Conservation (phyloP, 2,329 filamentous ascomycete species). For the Pseudocercospora cruenta region DNA sequence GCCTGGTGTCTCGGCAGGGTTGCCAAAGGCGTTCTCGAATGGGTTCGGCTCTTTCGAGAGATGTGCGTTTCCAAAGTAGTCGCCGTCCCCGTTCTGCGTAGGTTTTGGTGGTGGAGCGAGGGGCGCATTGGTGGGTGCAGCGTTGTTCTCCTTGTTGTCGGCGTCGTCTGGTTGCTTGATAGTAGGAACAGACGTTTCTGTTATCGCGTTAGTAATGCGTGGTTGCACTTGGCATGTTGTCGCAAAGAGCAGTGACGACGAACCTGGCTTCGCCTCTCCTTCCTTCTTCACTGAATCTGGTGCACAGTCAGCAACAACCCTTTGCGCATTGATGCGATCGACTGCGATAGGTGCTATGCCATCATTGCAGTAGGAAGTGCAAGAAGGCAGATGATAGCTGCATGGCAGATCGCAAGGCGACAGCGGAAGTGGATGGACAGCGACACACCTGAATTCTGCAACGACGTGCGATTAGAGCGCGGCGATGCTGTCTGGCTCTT, state of each 20-base stretch:
- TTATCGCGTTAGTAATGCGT: slow-evolving; percentile 9
- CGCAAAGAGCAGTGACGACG: slow-evolving; percentile 14
- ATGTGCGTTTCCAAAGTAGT: slow-evolving; percentile 55
- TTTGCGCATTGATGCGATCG: slow-evolving; percentile 8
- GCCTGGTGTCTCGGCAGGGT: slow-evolving; percentile 76
- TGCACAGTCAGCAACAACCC: slow-evolving; percentile 19
- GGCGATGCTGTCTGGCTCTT: slow-evolving; percentile 33
- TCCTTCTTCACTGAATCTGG: slow-evolving; percentile 28
- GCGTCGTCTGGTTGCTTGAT: slow-evolving; percentile 41
- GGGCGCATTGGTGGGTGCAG: slow-evolving; percentile 49
- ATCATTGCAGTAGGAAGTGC: slow-evolving; percentile 2
- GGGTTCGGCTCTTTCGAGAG: slow-evolving; percentile 88
- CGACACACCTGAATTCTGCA: slow-evolving; percentile 34
- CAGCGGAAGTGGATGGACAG: slow-evolving; percentile 2
- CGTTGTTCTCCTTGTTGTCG: slow-evolving; percentile 34
- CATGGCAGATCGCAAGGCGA: slow-evolving; percentile 8
- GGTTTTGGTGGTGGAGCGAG: slow-evolving; percentile 58
- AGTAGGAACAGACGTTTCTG: slow-evolving; percentile 34
- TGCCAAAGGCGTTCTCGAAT: slow-evolving; percentile 91
- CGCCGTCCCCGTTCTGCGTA: slow-evolving; percentile 48
- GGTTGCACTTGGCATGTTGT: not conserved
- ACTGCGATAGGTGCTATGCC: not conserved
- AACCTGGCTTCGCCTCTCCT: slow-evolving; percentile 26
- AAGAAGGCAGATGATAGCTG: slow-evolving; percentile 2
- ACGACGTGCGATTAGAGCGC: slow-evolving; percentile 28